These are phyloP conservation scores for Pythium phragmiticola DNA, from an alignment of 352 stramenopile species.

Conservation along the genomic window DNA sequence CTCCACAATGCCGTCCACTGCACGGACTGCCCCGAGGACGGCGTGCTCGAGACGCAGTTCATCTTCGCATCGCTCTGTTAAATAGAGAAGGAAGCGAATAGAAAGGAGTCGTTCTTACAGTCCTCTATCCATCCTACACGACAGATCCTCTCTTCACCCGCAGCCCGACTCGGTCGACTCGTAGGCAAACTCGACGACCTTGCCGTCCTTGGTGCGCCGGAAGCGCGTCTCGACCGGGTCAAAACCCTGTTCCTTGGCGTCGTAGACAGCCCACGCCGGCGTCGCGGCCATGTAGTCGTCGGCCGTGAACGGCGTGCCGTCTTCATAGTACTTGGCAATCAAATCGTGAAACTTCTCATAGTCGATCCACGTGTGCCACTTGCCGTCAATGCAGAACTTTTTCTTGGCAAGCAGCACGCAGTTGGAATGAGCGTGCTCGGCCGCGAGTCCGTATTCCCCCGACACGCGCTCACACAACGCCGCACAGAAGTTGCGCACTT, in stretches of 20 bases:
- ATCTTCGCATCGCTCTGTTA: slow-evolving; percentile 67
- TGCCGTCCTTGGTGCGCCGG: slow-evolving; percentile 83
- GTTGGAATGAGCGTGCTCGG: slow-evolving; percentile 96
- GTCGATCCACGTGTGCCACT: slow-evolving; percentile 99
- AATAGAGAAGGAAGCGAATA: slow-evolving; percentile 19
- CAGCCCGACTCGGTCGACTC: slow-evolving; percentile 82
- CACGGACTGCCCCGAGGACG: slow-evolving; percentile 91
- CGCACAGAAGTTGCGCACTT: slow-evolving; percentile 92
- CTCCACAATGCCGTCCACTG: slow-evolving; percentile 92
- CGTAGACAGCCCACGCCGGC: slow-evolving; percentile 95
- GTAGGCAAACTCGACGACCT: slow-evolving; percentile 84
- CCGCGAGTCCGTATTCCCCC: slow-evolving; percentile 92
- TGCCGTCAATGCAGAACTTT: slow-evolving; percentile 84
- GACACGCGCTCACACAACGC: slow-evolving; percentile 74
- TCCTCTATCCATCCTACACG: neutral
- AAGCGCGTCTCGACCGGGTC: slow-evolving; percentile 94
- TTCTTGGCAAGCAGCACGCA: slow-evolving; percentile 94
- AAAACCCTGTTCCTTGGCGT: slow-evolving; percentile 95
- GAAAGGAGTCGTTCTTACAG: neutral
- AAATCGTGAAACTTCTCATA: slow-evolving; percentile 96
- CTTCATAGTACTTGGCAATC: slow-evolving; percentile 78
- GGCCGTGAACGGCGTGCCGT: slow-evolving; percentile 86
- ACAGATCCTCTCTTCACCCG: slow-evolving; percentile 39
- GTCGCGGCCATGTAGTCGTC: slow-evolving; percentile 95
- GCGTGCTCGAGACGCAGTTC: slow-evolving; percentile 88